Base-by-base conservation (phyloP, 495 filamentous ascomycete genomes). In the Chaetomium fimeti region DNA sequence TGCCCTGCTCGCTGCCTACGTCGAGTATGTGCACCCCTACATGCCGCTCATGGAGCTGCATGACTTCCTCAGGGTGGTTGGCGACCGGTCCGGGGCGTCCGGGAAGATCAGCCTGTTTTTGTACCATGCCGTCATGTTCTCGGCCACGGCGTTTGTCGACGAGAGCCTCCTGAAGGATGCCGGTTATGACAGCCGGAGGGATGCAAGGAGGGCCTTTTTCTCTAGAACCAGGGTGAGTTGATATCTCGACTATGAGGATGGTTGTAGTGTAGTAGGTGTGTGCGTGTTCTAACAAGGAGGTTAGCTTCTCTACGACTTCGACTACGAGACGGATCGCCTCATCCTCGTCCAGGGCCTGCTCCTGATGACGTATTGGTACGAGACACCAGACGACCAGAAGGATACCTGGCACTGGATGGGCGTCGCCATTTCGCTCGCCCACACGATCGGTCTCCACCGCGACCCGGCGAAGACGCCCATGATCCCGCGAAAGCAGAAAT, bases 401-500 rank as follows among this genome's bases (percentile, higher is more conserved):
- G 91, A 93, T 72, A 92, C 89, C 24, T 92, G 90, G 89, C 89
- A 94, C 72, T 94, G 90, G 90, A 92, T 93, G 88, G 91, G 91
- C 16, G 87, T 93, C 29, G 91, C 90, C 28, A 84, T 93, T 62
- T 93, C 89, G 36, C 76, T 93, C 20, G 90, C 89, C 62, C 89
- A 92, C 72, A 93, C 90, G 6, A 92, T 94, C 64, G 91, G 91
- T 11, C 79, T 94, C 3, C 89, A 95, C 74, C 87, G 89, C 49
- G 88, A 95, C 69, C 91, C 91, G 40, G 87, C 88, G 47, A 89
- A 87, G 47, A 72, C 75, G 28, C 85, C 82, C 63, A 91, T 93
- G 88, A 82, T 88, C 29, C 69, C 81, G 22, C 81, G 84, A 59
- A 85, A 86, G 72, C 88, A 90, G 69, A 87, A 84, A 64, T 78